Evolutionary conservation across 306 rosid species (phyloP).

Genomic region (Pyrus pyrifolia): DNA sequence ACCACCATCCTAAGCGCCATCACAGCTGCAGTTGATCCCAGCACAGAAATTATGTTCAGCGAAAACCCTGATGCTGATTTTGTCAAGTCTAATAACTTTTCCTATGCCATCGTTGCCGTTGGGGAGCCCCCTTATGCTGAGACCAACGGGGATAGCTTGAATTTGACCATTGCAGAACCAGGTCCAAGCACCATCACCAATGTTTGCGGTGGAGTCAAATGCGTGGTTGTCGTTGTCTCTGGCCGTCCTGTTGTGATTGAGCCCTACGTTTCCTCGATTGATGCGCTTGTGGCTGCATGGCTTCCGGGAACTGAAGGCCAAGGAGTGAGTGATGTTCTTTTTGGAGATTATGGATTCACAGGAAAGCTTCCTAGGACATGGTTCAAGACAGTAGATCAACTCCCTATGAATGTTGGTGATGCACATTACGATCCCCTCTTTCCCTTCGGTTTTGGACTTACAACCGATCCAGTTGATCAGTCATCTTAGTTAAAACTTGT

Average conservation of each 20-base stretch:
- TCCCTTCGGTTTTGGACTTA: constrained; percentile 12
- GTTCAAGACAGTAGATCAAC: constrained; percentile 12
- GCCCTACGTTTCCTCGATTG: not conserved
- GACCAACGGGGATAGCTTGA: constrained; percentile 9
- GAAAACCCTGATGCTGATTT: not conserved
- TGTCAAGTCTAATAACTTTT: not conserved
- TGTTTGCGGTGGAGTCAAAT: not conserved
- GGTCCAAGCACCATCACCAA: constrained; percentile 1
- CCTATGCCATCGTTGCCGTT: constrained; percentile 8
- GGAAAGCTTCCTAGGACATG: constrained; percentile 18
- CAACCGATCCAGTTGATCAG: not conserved
- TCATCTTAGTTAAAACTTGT: not conserved
- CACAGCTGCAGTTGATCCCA: not conserved
- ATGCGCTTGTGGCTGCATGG: constrained; percentile 22
- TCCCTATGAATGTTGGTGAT: constrained; percentile 19
- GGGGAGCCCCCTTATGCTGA: constrained; percentile 17
- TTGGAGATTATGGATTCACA: constrained; percentile 17
- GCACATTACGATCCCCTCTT: constrained; percentile 11
- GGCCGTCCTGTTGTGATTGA: constrained; percentile 16
- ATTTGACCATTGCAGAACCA: constrained; percentile 5
- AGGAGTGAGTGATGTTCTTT: constrained; percentile 18
- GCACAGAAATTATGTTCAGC: constrained; percentile 3
- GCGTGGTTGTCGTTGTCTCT: constrained; percentile 9
- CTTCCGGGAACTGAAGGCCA: constrained; percentile 23
- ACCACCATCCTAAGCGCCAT: constrained; percentile 7